A percentile compares a stretch with the other conserved stretches of the same genome.
Conservation (phyloP, 306 rosid species). For the Malus asiatica region DNA sequence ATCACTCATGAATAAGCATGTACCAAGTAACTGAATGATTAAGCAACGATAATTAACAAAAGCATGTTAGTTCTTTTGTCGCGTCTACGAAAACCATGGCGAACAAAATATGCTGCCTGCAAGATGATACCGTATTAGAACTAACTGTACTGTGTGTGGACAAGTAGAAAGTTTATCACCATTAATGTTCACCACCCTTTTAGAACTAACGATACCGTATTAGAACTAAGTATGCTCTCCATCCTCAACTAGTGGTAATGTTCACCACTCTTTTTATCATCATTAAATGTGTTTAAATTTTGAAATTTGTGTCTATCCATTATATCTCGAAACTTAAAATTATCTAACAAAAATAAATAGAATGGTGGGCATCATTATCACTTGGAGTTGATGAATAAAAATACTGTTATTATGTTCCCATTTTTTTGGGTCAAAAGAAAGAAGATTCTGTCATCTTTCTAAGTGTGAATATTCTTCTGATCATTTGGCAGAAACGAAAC, state of each 20-base stretch:
- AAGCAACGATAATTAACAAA: conserved; percentile 45
- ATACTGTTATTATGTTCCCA: no score
- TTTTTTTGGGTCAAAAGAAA: no score
- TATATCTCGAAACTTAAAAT: no score
- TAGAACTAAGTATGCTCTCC: no score
- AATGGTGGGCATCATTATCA: fast-evolving
- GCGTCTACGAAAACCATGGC: conserved; percentile 58
- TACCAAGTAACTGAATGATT: background rate
- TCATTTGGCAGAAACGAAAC: background rate
- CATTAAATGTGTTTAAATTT: no score
- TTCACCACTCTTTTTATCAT: no score
- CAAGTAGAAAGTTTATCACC: conserved; percentile 8
- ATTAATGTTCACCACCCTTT: no score
- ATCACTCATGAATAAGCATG: background rate
- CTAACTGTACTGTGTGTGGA: conserved; percentile 7
- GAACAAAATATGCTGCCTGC: conserved; percentile 81
- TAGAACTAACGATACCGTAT: no score
- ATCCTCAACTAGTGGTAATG: no score
- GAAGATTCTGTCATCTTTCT: background rate
- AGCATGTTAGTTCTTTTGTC: conserved; percentile 86
- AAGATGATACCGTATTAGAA: conserved; percentile 22
- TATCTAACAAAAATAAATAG: no score
- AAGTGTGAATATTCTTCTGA: background rate
- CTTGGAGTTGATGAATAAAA: no score
- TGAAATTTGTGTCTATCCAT: no score